Evolutionary conservation across 2,329 filamentous ascomycete genomes (phyloP).

Genomic region (Cytospora leucostoma): DNA sequence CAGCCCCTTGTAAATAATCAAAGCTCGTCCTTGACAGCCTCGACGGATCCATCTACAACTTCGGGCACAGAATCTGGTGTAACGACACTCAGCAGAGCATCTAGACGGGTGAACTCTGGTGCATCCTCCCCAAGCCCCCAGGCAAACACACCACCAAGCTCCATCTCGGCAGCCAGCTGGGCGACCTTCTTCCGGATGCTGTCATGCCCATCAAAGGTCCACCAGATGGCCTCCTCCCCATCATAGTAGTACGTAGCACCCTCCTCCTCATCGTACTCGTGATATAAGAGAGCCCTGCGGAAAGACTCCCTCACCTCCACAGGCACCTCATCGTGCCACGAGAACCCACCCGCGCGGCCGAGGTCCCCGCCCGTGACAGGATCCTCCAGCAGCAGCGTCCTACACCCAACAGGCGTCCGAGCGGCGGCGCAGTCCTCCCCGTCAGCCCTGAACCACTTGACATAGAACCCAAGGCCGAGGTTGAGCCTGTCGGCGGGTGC

Average conservation of each 20-base stretch:
- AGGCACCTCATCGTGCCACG: constrained; percentile 59
- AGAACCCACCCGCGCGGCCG: constrained; percentile 54
- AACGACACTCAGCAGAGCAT: neutral
- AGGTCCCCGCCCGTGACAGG: constrained; percentile 60
- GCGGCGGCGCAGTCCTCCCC: constrained; percentile 47
- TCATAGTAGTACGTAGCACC: constrained; percentile 75
- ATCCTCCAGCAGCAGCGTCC: constrained; percentile 60
- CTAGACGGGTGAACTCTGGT: constrained; percentile 44
- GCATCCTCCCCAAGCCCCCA: constrained; percentile 74
- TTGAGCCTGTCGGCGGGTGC: constrained; percentile 58
- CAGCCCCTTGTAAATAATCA: neutral
- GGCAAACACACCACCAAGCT: constrained; percentile 71
- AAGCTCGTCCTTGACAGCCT: constrained; percentile 27
- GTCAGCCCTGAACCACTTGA: constrained; percentile 65
- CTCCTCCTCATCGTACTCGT: constrained; percentile 55
- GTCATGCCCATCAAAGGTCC: constrained; percentile 70
- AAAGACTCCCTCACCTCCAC: constrained; percentile 59
- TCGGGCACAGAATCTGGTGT: neutral
- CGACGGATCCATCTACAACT: constrained; percentile 32
- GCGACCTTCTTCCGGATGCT: constrained; percentile 64
- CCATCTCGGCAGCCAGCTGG: constrained; percentile 55
- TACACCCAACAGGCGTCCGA: constrained; percentile 56
- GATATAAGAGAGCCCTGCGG: constrained; percentile 52
- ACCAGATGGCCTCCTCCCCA: constrained; percentile 59
- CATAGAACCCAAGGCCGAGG: constrained; percentile 69